These are phyloP conservation scores for Penicillium sp. DNA, from an alignment of 2,329 filamentous ascomycete species.

Conservation along the genomic window DNA sequence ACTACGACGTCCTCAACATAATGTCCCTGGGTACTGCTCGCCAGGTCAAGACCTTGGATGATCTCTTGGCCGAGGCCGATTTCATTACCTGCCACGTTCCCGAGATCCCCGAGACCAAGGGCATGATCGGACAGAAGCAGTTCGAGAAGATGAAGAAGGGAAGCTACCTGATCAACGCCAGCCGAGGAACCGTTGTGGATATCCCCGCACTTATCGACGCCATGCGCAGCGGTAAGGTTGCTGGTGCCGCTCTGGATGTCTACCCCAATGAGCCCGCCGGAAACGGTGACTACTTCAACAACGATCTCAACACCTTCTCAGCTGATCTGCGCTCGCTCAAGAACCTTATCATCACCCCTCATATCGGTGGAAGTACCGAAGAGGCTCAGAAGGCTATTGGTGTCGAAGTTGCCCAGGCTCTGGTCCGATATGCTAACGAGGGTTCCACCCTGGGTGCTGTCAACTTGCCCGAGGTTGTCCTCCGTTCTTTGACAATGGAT, in stretches of 20 bases:
- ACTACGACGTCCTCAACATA: constrained; percentile 90
- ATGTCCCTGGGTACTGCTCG: constrained; percentile 89
- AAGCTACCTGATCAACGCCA: constrained; percentile 93
- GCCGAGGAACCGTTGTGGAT: constrained; percentile 88
- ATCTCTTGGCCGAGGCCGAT: constrained; percentile 75
- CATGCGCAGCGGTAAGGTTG: constrained; percentile 81
- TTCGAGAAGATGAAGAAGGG: constrained; percentile 89
- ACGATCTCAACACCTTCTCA: constrained; percentile 76
- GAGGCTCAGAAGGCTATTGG: constrained; percentile 97
- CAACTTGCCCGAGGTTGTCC: constrained; percentile 91
- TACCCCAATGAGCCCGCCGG: constrained; percentile 91
- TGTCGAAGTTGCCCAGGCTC: constrained; percentile 81
- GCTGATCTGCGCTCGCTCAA: constrained; percentile 80
- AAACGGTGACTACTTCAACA: constrained; percentile 94
- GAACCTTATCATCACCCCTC: constrained; percentile 93
- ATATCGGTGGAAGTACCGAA: constrained; percentile 96
- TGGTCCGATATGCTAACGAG: constrained; percentile 94
- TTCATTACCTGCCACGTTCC: constrained; percentile 96
- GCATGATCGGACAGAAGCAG: constrained; percentile 80
- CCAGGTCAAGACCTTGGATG: constrained; percentile 76
- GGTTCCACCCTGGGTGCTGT: constrained; percentile 88
- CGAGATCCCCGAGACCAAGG: constrained; percentile 86
- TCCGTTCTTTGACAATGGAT: constrained; percentile 86
- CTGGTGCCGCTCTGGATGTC: constrained; percentile 93
- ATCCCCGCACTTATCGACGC: constrained; percentile 88